These are phyloP conservation scores for Ceratobasidium papillatum DNA, from an alignment of 1,284 basidiomycete species.

Conservation along the genomic window DNA sequence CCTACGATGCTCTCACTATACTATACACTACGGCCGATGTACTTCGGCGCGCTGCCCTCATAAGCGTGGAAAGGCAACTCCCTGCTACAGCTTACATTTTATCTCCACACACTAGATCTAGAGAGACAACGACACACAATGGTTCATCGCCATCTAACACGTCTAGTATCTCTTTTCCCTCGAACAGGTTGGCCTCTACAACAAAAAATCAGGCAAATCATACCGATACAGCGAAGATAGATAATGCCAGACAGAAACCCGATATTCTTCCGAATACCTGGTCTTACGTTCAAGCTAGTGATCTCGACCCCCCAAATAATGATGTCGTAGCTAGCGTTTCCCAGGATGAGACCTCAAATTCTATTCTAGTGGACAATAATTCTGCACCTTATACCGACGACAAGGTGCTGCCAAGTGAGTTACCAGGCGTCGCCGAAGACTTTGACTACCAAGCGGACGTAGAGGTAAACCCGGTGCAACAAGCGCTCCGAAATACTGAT, in stretches of 20 bases:
- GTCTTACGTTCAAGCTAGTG: neutral
- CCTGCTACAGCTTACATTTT: neutral
- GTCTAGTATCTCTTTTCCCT: neutral
- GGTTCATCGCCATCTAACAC: neutral
- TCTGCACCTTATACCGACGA: neutral
- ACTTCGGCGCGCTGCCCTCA: conserved; percentile 38
- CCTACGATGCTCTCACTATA: conserved; percentile 42
- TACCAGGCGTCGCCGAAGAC: neutral
- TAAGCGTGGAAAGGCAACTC: conserved; percentile 16
- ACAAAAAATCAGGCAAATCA: neutral
- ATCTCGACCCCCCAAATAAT: neutral
- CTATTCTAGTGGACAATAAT: neutral
- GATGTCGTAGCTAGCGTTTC: neutral
- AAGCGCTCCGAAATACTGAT: neutral
- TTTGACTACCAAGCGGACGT: conserved; percentile 16
- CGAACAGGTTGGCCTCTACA: neutral
- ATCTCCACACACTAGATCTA: neutral
- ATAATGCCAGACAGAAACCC: neutral
- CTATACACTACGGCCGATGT: conserved; percentile 37
- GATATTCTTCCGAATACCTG: conserved; percentile 1
- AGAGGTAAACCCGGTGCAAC: neutral
- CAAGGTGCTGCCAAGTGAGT: neutral
- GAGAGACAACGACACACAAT: neutral
- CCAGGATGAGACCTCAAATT: neutral
- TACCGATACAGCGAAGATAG: neutral